Evolutionary conservation across 1,284 basidiomycete species (phyloP).

Genomic region (Papiliotrema laurentii): DNA sequence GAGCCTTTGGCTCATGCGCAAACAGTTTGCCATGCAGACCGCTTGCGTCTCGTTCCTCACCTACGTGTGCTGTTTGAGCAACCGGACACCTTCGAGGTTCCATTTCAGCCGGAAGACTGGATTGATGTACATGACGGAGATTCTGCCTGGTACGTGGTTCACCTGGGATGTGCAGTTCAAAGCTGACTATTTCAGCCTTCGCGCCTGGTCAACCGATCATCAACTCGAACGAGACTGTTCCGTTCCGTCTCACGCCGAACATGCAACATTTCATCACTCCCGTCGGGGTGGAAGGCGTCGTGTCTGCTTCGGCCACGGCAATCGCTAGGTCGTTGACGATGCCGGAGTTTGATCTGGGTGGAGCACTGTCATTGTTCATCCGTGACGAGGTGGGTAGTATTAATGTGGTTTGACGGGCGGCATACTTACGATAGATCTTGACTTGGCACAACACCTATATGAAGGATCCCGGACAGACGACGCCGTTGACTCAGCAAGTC

Average conservation of each 20-base stretch:
- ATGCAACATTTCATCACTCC: conserved; percentile 91
- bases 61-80: conserved; percentile 78
- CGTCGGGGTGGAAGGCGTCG: conserved; percentile 81
- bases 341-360: conserved; percentile 67
- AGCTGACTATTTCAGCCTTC: conserved; percentile 45
- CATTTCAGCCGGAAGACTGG: conserved; percentile 85
- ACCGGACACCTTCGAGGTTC: conserved; percentile 79
- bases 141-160: conserved; percentile 65
- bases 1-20: conserved; percentile 94
- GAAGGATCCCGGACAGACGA: conserved; percentile 52
- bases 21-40: conserved; percentile 89
- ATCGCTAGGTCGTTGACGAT: conserved; percentile 86
- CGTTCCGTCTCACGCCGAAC: conserved; percentile 96
- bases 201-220: conserved; percentile 60
- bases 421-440: conserved; percentile 21
- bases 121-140: conserved; percentile 82
- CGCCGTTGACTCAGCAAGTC: conserved; percentile 64
- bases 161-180: not conserved
- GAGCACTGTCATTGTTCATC: conserved; percentile 58
- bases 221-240: conserved; percentile 77
- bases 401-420: conserved; percentile 52
- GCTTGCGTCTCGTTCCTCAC: conserved; percentile 91
- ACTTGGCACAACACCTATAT: conserved; percentile 47
- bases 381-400: conserved; percentile 75
- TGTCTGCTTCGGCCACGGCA: conserved; percentile 82